Conservation (phyloP, 768 basidiomycete species). For the Amanita pallidorosea region DNA sequence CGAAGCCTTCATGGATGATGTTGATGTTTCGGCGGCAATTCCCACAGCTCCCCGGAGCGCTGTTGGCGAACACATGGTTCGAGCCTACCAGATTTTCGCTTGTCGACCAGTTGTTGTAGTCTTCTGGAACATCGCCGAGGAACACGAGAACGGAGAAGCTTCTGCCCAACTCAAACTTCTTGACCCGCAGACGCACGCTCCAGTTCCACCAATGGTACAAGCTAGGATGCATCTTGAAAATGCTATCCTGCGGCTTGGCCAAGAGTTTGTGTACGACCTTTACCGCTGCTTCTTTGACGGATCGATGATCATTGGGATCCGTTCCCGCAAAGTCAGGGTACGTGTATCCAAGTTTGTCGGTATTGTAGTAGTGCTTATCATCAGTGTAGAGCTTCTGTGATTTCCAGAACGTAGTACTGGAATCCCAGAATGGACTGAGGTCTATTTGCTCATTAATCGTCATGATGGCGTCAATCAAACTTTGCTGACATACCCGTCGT, state of each 20-base stretch:
- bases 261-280: not conserved
- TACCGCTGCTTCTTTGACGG: not conserved
- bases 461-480: not conserved
- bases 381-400: conserved; percentile 12
- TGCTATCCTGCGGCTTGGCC: not conserved
- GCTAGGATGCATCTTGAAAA: conserved; percentile 1
- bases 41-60: conserved; percentile 21
- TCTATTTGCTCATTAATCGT: conserved; percentile 13
- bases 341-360: conserved; percentile 28
- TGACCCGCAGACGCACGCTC: conserved; percentile 28
- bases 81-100: conserved; percentile 29
- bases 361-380: conserved; percentile 9
- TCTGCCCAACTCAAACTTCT: conserved; percentile 30
- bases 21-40: conserved; percentile 25
- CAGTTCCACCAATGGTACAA: conserved; percentile 22
- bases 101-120: conserved; percentile 25
- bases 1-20: conserved; percentile 29
- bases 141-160: conserved; percentile 38
- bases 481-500: conserved; percentile 16
- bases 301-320: not conserved
- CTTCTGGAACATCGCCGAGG: conserved; percentile 29
- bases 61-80: conserved; percentile 30
- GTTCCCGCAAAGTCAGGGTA: conserved; percentile 33
- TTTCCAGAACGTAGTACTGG: conserved; percentile 25
- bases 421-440: conserved; percentile 37